These are phyloP conservation scores for Coemansia javaensis DNA, from an alignment of 192 early-diverging fungal genomes.

Conservation along the genomic window DNA sequence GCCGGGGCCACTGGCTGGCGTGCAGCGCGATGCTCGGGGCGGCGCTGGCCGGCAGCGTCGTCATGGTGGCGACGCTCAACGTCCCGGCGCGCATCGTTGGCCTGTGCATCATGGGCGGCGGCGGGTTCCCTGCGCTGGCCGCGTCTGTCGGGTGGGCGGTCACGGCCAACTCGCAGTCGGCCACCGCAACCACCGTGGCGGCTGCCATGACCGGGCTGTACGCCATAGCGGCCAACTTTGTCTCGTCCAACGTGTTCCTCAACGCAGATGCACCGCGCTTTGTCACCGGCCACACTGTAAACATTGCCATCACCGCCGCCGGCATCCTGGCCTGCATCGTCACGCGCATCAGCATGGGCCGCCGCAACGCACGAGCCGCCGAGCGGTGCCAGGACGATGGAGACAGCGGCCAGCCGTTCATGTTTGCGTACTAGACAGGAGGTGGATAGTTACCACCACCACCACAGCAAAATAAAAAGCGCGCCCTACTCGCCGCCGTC, in stretches of 20 bases:
- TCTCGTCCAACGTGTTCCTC: conserved; percentile 24
- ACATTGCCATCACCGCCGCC: conserved; percentile 3
- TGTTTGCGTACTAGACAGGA: too few species aligned
- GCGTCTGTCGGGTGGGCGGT: conserved; percentile 27
- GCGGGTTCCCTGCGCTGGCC: conserved; percentile 21
- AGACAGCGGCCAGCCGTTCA: too few species aligned
- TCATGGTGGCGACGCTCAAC: conserved; percentile 20
- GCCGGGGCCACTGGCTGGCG: conserved; percentile 29
- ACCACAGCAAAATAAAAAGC: too few species aligned
- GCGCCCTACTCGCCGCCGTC: conserved; percentile 41
- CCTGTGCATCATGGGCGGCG: conserved; percentile 24
- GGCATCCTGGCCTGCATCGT: conserved; percentile 18
- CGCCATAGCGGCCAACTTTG: conserved; percentile 11
- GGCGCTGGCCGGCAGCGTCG: conserved; percentile 13
- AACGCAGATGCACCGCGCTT: conserved; percentile 25
- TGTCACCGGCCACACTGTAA: conserved; percentile 19
- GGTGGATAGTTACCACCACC: too few species aligned
- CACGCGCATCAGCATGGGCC: conserved; percentile 20
- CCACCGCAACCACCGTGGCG: not conserved
- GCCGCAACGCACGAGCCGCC: too few species aligned
- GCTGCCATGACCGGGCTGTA: too few species aligned
- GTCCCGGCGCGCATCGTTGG: conserved; percentile 21
- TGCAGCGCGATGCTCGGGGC: conserved; percentile 5
- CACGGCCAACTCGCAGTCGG: conserved; percentile 16
- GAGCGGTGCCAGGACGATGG: too few species aligned